Conservation (phyloP, 352 stramenopile genomes). For the Phytophthora sp. region DNA sequence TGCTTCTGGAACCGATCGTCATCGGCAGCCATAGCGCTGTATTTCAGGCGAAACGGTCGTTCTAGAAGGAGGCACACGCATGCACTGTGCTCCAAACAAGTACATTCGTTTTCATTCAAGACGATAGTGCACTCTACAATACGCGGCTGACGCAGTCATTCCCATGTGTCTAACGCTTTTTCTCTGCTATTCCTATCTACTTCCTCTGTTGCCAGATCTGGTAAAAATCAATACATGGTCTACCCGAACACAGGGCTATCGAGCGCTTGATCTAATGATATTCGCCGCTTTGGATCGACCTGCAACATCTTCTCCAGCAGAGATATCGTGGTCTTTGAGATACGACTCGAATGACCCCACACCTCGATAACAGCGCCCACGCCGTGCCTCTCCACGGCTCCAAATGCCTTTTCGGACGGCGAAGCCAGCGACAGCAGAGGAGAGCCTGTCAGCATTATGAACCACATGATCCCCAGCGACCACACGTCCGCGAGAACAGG, state of each 20-base stretch:
- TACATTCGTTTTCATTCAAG: too few species aligned
- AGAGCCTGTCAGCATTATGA: slow-evolving; percentile 70
- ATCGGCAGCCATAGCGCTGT: too few species aligned
- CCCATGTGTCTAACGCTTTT: too few species aligned
- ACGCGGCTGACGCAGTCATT: too few species aligned
- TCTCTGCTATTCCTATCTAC: too few species aligned
- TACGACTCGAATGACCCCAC: slow-evolving; percentile 25
- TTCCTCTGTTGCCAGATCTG: too few species aligned
- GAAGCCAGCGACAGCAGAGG: slow-evolving; percentile 47
- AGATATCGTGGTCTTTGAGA: slow-evolving; percentile 11
- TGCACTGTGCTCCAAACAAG: too few species aligned
- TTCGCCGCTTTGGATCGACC: slow-evolving; percentile 21
- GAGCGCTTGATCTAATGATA: slow-evolving; percentile 20
- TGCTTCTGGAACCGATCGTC: too few species aligned
- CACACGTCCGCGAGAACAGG: slow-evolving; percentile 62
- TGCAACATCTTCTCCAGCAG: slow-evolving; percentile 45
- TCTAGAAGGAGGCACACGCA: too few species aligned
- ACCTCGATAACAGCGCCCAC: slow-evolving; percentile 38
- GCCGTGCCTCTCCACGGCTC: slow-evolving; percentile 20
- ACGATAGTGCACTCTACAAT: too few species aligned
- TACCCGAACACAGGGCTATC: neutral
- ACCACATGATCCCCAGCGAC: slow-evolving; percentile 71
- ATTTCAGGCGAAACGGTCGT: too few species aligned
- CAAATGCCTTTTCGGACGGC: slow-evolving; percentile 33
- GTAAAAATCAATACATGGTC: too few species aligned